These are phyloP conservation scores for Candida dubliniensis DNA, from an alignment of 1,139 yeast genomes.

Conservation along the genomic window DNA sequence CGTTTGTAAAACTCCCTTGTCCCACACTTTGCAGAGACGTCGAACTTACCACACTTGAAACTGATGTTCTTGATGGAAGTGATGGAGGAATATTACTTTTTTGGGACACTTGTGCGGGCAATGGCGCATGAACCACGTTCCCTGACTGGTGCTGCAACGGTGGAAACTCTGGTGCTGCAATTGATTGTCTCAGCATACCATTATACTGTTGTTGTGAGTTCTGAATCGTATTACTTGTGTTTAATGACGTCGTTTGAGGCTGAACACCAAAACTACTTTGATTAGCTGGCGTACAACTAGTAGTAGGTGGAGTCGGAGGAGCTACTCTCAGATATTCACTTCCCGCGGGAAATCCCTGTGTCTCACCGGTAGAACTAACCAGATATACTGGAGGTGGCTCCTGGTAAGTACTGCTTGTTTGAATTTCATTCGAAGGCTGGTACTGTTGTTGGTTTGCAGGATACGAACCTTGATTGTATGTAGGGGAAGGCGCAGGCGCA, in stretches of 20 bases:
- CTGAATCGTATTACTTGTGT: too few species aligned
- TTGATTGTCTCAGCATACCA: constrained; percentile 1
- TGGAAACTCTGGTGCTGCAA: constrained; percentile 6
- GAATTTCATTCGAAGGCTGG: background rate
- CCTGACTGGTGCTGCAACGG: constrained; percentile 7
- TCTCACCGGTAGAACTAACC: constrained; percentile 6
- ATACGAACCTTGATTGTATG: constrained; percentile 9
- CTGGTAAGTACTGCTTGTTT: background rate
- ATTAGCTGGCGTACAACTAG: constrained; percentile 3
- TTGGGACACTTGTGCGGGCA: constrained; percentile 7
- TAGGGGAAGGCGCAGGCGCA: constrained; percentile 1
- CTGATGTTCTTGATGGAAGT: constrained; percentile 4
- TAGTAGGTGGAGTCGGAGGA: constrained; percentile 6
- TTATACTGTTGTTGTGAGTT: too few species aligned
- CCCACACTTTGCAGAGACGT: constrained; percentile 1
- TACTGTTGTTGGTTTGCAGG: constrained; percentile 7
- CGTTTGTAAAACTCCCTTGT: background rate
- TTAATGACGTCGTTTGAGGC: too few species aligned
- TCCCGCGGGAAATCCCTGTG: constrained; percentile 10
- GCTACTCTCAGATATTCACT: constrained; percentile 5
- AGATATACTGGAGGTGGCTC: constrained; percentile 5
- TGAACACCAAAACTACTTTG: background rate
- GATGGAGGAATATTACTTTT: constrained; percentile 4
- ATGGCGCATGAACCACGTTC: constrained; percentile 10
- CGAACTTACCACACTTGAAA: constrained; percentile 4